Percentiles rank a stretch among this genome's conserved stretches.
phyloP scores from a whole-genome alignment of 345 rosid species.

The Aquilaria malaccensis region DNA sequence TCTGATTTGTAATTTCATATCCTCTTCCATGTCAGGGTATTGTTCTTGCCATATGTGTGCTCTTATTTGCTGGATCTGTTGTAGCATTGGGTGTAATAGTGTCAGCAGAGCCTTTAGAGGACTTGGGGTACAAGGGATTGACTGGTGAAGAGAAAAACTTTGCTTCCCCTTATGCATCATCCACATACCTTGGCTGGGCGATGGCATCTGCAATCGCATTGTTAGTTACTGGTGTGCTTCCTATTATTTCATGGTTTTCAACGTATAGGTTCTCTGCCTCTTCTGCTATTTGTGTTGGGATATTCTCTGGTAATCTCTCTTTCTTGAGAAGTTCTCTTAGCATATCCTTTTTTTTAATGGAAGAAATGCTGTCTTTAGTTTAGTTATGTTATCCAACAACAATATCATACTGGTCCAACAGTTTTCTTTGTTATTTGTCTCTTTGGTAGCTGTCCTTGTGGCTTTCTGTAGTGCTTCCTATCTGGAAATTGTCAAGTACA shows the following conservation, averaged over 20 bases:
- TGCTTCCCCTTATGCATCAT: conserved; percentile 79
- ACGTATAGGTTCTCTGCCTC: conserved; percentile 89
- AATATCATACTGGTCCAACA: conserved; percentile 1
- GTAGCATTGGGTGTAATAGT: conserved; percentile 80
- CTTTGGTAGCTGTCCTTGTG: conserved; percentile 82
- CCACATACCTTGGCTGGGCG: conserved; percentile 94
- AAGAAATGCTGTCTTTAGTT: conserved; percentile 13
- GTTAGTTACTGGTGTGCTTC: conserved; percentile 85
- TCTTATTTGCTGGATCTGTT: conserved; percentile 68
- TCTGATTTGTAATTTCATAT: conserved; percentile 7
- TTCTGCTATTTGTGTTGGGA: conserved; percentile 75
- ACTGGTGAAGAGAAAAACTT: conserved; percentile 52
- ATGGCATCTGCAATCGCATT: conserved; percentile 93
- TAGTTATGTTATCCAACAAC: conserved; percentile 4
- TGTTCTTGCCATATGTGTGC: conserved; percentile 58
- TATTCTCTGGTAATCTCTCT: conserved; percentile 65
- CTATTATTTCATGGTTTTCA: conserved; percentile 95
- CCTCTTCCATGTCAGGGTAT: conserved; percentile 44
- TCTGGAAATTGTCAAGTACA: conserved; percentile 81
- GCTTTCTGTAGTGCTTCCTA: conserved; percentile 89
- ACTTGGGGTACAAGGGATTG: conserved; percentile 67
- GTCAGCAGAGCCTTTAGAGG: conserved; percentile 80
- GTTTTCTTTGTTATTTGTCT: conserved; percentile 15
- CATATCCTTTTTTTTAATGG: conserved; percentile 4
- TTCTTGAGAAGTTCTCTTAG: not conserved